phyloP scores from a whole-genome alignment of 169 alveolate genomes.

The Plasmodium cynomolgi region DNA sequence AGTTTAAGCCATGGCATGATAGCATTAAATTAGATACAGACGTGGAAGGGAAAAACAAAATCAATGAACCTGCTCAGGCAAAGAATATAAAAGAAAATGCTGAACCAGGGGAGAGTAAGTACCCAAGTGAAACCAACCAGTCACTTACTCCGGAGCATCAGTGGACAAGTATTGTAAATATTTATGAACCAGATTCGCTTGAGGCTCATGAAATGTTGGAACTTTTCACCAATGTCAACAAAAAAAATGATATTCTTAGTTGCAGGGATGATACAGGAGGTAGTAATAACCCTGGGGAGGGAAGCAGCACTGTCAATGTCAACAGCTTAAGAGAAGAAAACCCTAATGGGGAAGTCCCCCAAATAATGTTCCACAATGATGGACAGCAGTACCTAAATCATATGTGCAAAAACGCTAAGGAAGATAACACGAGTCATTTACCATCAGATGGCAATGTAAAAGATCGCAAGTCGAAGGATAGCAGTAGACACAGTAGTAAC shows the following conservation, averaged over 20 bases:
- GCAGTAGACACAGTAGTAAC: neutral
- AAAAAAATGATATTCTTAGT: neutral
- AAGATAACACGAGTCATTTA: neutral
- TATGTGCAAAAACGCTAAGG: slow-evolving; percentile 43
- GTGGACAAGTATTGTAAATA: slow-evolving; percentile 61
- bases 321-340: neutral
- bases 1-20: slow-evolving; percentile 69
- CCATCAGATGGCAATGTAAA: neutral
- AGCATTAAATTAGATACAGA: slow-evolving; percentile 16
- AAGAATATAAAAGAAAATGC: neutral
- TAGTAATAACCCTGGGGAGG: neutral
- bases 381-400: slow-evolving; percentile 41
- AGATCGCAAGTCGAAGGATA: slow-evolving; percentile 2
- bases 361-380: slow-evolving; percentile 55
- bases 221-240: slow-evolving; percentile 27
- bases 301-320: neutral
- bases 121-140: neutral
- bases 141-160: neutral
- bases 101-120: neutral
- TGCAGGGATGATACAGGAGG: neutral
- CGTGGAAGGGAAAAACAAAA: slow-evolving; percentile 6
- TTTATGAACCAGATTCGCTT: slow-evolving; percentile 66
- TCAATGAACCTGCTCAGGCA: neutral
- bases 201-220: slow-evolving; percentile 59
- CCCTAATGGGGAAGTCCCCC: neutral